Evolutionary conservation across 495 filamentous ascomycete species (phyloP).

Genomic region (Aspergillus sclerotiicarbonarius): DNA sequence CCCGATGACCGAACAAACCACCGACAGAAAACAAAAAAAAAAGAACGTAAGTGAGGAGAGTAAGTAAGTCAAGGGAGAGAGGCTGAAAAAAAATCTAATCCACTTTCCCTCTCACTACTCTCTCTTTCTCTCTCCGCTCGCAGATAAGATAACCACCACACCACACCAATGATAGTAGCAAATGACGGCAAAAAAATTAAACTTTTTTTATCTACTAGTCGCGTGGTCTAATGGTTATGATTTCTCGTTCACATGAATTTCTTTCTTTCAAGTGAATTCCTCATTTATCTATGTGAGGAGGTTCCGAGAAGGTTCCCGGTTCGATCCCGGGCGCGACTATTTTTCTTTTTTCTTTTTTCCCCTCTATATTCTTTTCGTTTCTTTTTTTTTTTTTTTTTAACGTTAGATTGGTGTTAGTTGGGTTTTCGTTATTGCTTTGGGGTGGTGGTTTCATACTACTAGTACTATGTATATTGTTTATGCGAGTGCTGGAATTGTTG

Average conservation of each 20-base stretch:
- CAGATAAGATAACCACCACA: not conserved
- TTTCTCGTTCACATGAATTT: constrained; percentile 26
- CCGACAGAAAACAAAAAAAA: no score
- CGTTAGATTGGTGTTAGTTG: no score
- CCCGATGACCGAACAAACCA: no score
- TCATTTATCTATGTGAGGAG: not conserved
- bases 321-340: constrained; percentile 44
- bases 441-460: no score
- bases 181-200: not conserved
- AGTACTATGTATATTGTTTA: no score
- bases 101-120: no score
- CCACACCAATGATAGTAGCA: not conserved
- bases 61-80: no score
- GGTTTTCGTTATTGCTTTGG: no score
- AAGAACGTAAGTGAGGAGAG: no score
- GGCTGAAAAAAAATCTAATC: no score
- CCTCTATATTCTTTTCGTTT: not conserved
- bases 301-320: constrained; percentile 31
- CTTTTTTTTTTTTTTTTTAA: constrained; percentile 3
- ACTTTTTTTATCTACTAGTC: constrained; percentile 9
- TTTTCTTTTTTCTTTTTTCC: constrained; percentile 12
- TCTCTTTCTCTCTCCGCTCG: no score
- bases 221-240: constrained; percentile 29
- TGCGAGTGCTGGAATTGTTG: no score
- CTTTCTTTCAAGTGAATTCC: not conserved